Base-by-base conservation (phyloP, 108 stramenopile genomes). In the Stephanodiscus minutulus region DNA sequence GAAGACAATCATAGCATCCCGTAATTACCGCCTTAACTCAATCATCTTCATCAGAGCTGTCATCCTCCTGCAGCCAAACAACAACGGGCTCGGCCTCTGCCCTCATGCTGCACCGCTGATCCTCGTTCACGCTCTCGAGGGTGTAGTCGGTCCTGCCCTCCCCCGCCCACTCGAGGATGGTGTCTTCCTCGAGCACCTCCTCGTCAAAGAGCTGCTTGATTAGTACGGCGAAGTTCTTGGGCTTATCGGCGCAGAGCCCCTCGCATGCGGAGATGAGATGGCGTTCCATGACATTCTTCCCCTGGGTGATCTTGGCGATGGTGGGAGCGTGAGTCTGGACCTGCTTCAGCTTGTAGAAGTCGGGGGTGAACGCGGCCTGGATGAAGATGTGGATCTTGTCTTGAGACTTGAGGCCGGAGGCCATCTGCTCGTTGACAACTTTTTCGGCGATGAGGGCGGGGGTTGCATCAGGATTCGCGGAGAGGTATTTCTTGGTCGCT, bases 391-490 rank as follows among this genome's bases (percentile, higher is more conserved):
- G 92, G 57, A 96, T 81, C 86, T 86, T 92, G 62, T 93, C 89
- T 65, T 92, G 92, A 46, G 95, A 88, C 76, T 93, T 96, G 66
- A 96, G 90, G 13, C 91, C 95, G 8, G 95, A 96, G 18, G 95
- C 95, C 95, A 96, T 96, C 74, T 95, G 95, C 81, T 96, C 91
- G 79, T 96, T 96, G 62, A 88, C 80, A 1, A 96, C 88, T 10
- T 83, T 66, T 54, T 96, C 95, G 41, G 79, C 81, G 61, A 92
- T 87, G 15, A 80, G 84, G 29, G 64, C 67, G 46, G 79, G 82
- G 10, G 83, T 74, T 41, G 88, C 91, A 69, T 87, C 81, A 25
- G 92, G 87, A 71, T 96, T 91, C 21, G 83, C 87, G 10, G 59
- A 60, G 61, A 96, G 75, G 78, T 69, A 96, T 69, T 87, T 88